Conservation (phyloP, 2,329 filamentous ascomycete species). For the Xylaria sp. region DNA sequence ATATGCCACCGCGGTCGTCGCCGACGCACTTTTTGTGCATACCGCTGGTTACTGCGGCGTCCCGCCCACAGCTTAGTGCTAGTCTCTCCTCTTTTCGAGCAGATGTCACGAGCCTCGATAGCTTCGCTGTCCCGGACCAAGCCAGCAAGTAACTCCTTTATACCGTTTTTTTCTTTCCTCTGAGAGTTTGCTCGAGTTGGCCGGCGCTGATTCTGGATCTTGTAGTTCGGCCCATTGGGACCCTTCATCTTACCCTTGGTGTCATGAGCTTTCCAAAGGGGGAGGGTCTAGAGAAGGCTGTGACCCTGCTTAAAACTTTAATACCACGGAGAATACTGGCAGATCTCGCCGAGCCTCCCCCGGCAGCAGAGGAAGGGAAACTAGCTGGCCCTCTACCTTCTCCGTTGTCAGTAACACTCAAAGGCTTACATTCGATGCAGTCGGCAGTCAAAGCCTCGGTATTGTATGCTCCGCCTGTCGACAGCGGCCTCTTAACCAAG, state of each 20-base stretch:
- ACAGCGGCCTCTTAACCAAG: constrained; percentile 56
- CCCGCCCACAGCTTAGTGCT: constrained; percentile 67
- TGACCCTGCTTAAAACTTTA: constrained; percentile 47
- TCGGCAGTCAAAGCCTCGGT: constrained; percentile 61
- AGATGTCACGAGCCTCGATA: constrained; percentile 56
- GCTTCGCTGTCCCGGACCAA: constrained; percentile 61
- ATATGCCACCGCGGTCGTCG: constrained; percentile 46
- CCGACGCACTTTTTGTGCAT: constrained; percentile 80
- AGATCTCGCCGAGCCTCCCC: constrained; percentile 18
- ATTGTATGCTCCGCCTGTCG: constrained; percentile 67
- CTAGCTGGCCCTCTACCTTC: not conserved
- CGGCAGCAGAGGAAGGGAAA: constrained; percentile 6
- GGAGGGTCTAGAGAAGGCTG: constrained; percentile 51
- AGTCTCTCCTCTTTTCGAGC: constrained; percentile 66
- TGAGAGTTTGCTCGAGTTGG: not conserved
- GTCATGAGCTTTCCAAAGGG: constrained; percentile 74
- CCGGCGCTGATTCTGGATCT: constrained; percentile 2
- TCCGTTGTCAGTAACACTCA: constrained; percentile 54
- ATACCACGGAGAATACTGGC: constrained; percentile 49
- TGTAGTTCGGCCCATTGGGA: constrained; percentile 72
- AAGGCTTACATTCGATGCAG: constrained; percentile 68
- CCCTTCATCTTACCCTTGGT: constrained; percentile 84
- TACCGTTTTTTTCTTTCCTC: not conserved
- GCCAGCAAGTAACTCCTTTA: constrained; percentile 49
- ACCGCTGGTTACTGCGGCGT: constrained; percentile 68